phyloP scores from a whole-genome alignment of 331 rosid genomes.

The Rosa hybrid region DNA sequence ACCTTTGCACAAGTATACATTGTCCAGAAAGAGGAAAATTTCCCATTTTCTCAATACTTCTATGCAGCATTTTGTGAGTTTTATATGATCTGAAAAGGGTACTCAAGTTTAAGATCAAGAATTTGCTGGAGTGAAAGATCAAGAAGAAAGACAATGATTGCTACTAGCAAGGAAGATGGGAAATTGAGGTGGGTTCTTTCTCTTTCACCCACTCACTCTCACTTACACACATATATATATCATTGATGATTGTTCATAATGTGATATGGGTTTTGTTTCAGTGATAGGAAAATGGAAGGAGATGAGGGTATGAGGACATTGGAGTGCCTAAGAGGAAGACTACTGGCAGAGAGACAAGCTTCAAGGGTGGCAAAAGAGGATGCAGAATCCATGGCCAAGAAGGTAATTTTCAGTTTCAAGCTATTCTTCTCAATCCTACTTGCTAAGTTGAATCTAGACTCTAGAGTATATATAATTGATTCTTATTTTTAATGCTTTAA shows the following conservation, averaged over 20 bases:
- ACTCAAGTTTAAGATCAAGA: constrained; percentile 31
- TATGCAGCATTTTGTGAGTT: background rate
- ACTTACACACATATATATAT: background rate
- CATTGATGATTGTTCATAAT: constrained; percentile 17
- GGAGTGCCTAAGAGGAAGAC: constrained; percentile 80
- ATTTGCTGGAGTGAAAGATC: constrained; percentile 27
- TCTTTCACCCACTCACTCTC: constrained; percentile 26
- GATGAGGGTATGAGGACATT: constrained; percentile 59
- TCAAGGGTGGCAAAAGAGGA: constrained; percentile 69
- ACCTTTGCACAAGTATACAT: constrained; percentile 4
- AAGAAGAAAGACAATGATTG: constrained; percentile 34
- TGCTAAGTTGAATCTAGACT: constrained; percentile 2
- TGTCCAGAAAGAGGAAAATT: background rate
- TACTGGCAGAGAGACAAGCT: constrained; percentile 87
- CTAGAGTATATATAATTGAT: background rate
- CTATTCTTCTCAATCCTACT: background rate
- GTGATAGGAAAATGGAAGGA: constrained; percentile 51
- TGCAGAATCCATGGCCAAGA: constrained; percentile 55
- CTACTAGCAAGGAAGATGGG: constrained; percentile 31
- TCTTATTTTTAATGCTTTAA: background rate
- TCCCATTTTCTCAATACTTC: background rate
- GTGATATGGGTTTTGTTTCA: constrained; percentile 38
- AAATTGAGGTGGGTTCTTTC: constrained; percentile 50
- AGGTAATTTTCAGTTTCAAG: constrained; percentile 35
- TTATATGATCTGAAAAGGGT: constrained; percentile 12